A percentile compares a stretch with the other conserved stretches of the same genome.
phyloP scores from a whole-genome alignment of 441 rosid genomes.

The Gossypium schwendimanii region DNA sequence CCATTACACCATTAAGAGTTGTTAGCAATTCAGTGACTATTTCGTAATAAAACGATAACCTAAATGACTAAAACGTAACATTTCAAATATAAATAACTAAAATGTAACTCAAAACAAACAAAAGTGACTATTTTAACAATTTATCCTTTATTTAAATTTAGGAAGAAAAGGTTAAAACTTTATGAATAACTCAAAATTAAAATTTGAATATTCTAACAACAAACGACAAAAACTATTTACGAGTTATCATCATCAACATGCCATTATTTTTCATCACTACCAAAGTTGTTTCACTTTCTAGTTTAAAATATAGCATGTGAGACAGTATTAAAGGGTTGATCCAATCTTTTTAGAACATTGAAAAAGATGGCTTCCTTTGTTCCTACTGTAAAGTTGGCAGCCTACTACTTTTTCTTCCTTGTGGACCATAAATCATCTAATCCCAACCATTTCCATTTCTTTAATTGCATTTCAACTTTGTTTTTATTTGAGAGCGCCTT shows the following conservation, averaged over 20 bases:
- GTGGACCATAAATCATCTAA: slow-evolving; percentile 16
- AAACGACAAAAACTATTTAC: background rate
- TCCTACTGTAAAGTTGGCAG: slow-evolving; percentile 21
- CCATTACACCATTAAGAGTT: too few species aligned
- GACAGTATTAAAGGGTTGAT: background rate
- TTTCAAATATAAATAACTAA: too few species aligned
- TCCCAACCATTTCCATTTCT: background rate
- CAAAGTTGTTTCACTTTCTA: slow-evolving; percentile 13
- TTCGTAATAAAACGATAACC: too few species aligned
- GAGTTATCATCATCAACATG: background rate
- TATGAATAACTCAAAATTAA: background rate
- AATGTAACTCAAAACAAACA: too few species aligned
- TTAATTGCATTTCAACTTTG: background rate
- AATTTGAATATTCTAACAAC: background rate
- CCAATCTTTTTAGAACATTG: background rate
- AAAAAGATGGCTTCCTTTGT: background rate
- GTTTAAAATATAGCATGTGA: background rate
- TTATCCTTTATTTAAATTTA: too few species aligned
- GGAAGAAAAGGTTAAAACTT: too few species aligned
- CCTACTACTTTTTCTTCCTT: slow-evolving; percentile 13
- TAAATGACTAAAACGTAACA: too few species aligned
- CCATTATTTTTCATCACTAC: background rate
- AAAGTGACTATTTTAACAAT: too few species aligned
- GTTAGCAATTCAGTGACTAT: too few species aligned
- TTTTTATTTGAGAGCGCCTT: background rate